phyloP scores from a whole-genome alignment of 805 yeast species.

The Pichia membranifaciens region DNA sequence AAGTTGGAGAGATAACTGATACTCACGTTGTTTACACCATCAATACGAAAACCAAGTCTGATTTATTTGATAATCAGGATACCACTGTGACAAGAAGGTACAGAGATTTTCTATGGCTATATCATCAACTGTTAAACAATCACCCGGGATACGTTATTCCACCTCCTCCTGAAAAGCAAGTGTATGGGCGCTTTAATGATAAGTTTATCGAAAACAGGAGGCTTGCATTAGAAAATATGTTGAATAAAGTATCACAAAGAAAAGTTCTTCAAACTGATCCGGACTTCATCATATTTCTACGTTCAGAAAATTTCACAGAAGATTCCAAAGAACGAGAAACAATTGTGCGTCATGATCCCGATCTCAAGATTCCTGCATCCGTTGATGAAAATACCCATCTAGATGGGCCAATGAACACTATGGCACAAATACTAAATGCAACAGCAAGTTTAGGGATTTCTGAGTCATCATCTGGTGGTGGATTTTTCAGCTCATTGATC shows the following conservation, averaged over 20 bases:
- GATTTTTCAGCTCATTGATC: conserved; percentile 65
- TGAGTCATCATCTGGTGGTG: conserved; percentile 29
- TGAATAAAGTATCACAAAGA: conserved; percentile 58
- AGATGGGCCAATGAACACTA: conserved; percentile 19
- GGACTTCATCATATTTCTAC: conserved; percentile 74
- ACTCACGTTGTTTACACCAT: conserved; percentile 87
- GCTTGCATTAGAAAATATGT: conserved; percentile 80
- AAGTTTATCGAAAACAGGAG: conserved; percentile 85
- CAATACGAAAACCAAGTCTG: conserved; percentile 50
- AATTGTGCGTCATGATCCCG: conserved; percentile 24
- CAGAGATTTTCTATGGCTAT: conserved; percentile 90
- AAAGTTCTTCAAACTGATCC: conserved; percentile 57
- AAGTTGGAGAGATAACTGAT: conserved; percentile 83
- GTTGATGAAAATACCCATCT: background rate
- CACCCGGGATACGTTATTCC: conserved; percentile 91
- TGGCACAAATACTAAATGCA: conserved; percentile 25
- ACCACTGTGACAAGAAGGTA: conserved; percentile 75
- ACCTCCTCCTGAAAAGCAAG: conserved; percentile 94
- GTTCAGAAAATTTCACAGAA: conserved; percentile 59
- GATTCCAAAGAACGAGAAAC: conserved; percentile 70
- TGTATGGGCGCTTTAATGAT: conserved; percentile 85
- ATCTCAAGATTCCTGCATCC: background rate
- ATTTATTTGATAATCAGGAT: conserved; percentile 32
- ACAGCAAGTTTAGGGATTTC: conserved; percentile 20
- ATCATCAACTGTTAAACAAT: conserved; percentile 76